Evolutionary conservation across 345 rosid species (phyloP).

Genomic region (Nephelium lappaceum): DNA sequence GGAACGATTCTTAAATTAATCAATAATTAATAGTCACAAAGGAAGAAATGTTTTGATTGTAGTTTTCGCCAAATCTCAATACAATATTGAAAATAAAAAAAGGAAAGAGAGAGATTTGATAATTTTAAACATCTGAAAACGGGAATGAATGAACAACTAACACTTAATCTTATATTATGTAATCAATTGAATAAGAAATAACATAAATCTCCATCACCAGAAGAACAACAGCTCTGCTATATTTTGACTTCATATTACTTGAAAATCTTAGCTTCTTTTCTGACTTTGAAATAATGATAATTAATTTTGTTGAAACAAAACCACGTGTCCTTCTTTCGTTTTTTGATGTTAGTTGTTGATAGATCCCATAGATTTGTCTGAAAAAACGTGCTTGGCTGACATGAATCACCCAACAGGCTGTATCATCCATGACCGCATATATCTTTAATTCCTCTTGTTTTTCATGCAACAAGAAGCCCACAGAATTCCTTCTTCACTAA

Average conservation of each 20-base stretch:
- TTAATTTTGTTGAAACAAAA: background rate
- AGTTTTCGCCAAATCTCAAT: background rate
- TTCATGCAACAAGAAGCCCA: background rate
- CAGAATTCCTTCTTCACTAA: background rate
- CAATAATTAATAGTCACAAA: background rate
- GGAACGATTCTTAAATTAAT: background rate
- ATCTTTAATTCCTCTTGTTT: background rate
- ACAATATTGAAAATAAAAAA: background rate
- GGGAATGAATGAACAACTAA: conserved; percentile 11
- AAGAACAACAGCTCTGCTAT: background rate
- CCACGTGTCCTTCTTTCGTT: conserved; percentile 21
- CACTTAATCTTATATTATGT: background rate
- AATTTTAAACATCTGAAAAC: background rate
- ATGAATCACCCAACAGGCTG: background rate
- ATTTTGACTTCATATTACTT: conserved; percentile 7
- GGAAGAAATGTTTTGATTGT: background rate
- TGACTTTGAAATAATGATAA: background rate
- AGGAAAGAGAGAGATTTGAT: background rate
- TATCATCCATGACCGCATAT: background rate
- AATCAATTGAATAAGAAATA: background rate
- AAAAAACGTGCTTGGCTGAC: conserved; percentile 2
- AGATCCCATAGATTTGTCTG: background rate
- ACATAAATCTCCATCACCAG: background rate
- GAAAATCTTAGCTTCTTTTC: conserved; percentile 12
- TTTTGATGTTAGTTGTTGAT: background rate